phyloP scores from a whole-genome alignment of 2,329 filamentous ascomycete genomes.

The Allantophomopsis cytisporea region DNA sequence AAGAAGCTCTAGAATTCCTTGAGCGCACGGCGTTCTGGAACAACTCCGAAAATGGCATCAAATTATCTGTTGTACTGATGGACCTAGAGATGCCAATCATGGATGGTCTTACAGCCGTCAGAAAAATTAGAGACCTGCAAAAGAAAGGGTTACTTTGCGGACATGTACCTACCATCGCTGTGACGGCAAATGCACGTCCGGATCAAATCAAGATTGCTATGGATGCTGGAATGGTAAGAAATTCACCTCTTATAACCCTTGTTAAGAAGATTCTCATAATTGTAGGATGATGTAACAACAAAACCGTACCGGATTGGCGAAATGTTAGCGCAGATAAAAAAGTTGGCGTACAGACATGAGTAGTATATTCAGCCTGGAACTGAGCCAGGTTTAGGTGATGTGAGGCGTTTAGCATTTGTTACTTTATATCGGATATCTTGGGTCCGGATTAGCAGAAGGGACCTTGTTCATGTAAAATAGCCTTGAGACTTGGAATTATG shows the following conservation, averaged over 20 bases:
- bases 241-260: neutral
- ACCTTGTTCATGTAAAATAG: too few relatives aligned
- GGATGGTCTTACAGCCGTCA: slow-evolving; percentile 52
- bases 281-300: neutral
- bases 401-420: too few relatives aligned
- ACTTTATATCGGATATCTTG: too few relatives aligned
- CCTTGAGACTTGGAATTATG: too few relatives aligned
- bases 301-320: neutral
- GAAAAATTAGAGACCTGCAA: slow-evolving; percentile 47
- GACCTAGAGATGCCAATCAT: slow-evolving; percentile 62
- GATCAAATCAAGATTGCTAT: slow-evolving; percentile 12
- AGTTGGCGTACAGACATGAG: neutral
- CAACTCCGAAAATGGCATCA: slow-evolving; percentile 15
- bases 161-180: slow-evolving; percentile 20
- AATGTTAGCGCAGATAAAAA: neutral
- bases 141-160: slow-evolving; percentile 32
- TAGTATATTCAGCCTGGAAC: too few relatives aligned
- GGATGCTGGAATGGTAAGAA: slow-evolving; percentile 5
- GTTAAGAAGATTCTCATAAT: neutral
- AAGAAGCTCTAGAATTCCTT: slow-evolving; percentile 32
- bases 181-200: slow-evolving; percentile 15
- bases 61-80: slow-evolving; percentile 52
- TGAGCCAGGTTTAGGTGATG: too few relatives aligned
- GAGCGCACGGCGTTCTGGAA: slow-evolving; percentile 1
- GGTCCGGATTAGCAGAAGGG: too few relatives aligned